phyloP scores from a whole-genome alignment of 2,329 filamentous ascomycete species.

The Fusarium verticillioides region DNA sequence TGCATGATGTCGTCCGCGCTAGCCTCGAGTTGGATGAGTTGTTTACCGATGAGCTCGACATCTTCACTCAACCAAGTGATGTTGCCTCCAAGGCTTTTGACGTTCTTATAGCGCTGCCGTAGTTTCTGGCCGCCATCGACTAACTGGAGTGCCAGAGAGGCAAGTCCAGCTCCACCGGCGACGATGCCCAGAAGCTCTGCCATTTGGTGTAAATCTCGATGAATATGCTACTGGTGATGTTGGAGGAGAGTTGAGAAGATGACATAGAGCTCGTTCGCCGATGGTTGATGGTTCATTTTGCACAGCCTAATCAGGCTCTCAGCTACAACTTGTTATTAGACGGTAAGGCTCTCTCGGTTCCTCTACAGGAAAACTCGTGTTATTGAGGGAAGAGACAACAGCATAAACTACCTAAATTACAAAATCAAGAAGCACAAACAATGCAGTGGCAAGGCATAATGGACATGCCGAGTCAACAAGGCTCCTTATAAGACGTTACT shows the following conservation, averaged over 20 bases:
- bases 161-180: slow-evolving; percentile 17
- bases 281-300: neutral
- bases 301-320: slow-evolving; percentile 3
- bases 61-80: neutral
- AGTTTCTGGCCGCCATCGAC: slow-evolving; percentile 7
- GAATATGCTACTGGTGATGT: rapidly evolving
- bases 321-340: neutral
- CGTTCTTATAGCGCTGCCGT: neutral
- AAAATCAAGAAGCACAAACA: neutral
- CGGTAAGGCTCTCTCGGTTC: neutral
- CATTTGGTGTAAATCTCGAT: neutral
- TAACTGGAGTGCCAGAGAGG: slow-evolving; percentile 13
- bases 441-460: neutral
- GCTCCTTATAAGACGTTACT: neutral
- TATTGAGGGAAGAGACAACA: neutral
- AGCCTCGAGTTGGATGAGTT: neutral
- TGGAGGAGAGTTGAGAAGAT: neutral
- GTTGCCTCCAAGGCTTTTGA: neutral
- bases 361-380: neutral
- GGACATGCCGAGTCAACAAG: neutral
- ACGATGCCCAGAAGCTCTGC: slow-evolving; percentile 9
- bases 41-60: neutral
- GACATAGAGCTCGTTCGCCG: neutral
- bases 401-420: rapidly evolving
- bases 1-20: neutral